phyloP scores from a whole-genome alignment of 2,329 filamentous ascomycete species.

The Microcyclospora pomicola region DNA sequence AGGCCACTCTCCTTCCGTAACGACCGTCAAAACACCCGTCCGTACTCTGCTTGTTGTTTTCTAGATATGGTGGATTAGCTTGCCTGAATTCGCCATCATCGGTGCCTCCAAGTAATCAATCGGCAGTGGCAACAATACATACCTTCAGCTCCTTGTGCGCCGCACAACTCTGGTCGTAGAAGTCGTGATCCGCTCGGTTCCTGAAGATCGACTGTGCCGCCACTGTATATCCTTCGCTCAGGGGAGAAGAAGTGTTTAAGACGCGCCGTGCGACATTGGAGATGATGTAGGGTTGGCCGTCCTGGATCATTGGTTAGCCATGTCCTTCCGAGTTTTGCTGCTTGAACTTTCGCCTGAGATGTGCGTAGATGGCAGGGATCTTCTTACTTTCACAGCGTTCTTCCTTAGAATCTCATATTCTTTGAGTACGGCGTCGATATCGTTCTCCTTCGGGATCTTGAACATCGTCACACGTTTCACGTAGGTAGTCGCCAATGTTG shows the following conservation, averaged over 20 bases:
- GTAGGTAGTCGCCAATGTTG: conserved; percentile 7
- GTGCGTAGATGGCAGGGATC: neutral
- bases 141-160: conserved; percentile 40
- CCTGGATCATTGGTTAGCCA: conserved; percentile 28
- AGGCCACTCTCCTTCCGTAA: conserved; percentile 17
- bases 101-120: neutral
- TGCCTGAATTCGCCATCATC: neutral
- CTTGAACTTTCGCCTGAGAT: neutral
- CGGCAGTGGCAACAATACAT: neutral
- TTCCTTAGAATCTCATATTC: conserved; percentile 31
- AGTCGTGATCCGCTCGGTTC: conserved; percentile 52
- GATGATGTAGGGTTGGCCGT: conserved; percentile 57
- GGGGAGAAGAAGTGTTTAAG: conserved; percentile 24
- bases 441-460: conserved; percentile 36
- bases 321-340: neutral
- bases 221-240: conserved; percentile 52
- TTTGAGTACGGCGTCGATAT: conserved; percentile 31
- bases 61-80: conserved; percentile 3
- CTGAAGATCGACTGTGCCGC: conserved; percentile 51
- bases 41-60: conserved; percentile 14
- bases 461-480: conserved; percentile 41
- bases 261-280: conserved; percentile 21
- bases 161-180: conserved; percentile 49
- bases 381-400: conserved; percentile 29
- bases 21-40: conserved; percentile 17